A percentile compares a stretch with the other conserved stretches of the same genome.
phyloP scores from a whole-genome alignment of 139 green algal genomes.

The Deuterostichococcus epilithicus region DNA sequence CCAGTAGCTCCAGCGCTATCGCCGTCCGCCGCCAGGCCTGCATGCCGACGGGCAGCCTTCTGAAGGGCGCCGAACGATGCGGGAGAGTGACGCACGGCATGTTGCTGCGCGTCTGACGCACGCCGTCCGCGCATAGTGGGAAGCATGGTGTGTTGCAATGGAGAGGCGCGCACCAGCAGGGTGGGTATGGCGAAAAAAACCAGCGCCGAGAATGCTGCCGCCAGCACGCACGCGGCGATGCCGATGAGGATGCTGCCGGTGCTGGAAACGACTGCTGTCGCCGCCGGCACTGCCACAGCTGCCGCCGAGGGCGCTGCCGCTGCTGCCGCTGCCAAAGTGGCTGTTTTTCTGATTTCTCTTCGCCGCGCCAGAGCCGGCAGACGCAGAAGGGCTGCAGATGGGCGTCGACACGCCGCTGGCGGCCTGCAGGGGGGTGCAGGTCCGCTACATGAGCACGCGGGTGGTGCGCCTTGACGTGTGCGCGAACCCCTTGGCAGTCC shows the following conservation, averaged over 20 bases:
- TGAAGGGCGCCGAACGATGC: too few relatives aligned
- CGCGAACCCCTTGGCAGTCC: too few relatives aligned
- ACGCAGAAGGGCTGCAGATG: too few relatives aligned
- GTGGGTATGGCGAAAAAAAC: not conserved
- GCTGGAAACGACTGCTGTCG: not conserved
- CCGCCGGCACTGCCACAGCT: not conserved
- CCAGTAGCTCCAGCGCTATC: conserved; percentile 17
- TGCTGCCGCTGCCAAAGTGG: not conserved
- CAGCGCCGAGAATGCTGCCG: not conserved
- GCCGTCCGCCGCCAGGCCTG: conserved; percentile 25
- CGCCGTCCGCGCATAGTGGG: too few relatives aligned
- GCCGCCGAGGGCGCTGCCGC: not conserved
- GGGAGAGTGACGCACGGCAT: too few relatives aligned
- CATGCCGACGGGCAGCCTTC: not conserved
- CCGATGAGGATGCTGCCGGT: not conserved
- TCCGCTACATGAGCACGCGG: too few relatives aligned
- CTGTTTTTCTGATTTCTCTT: not conserved
- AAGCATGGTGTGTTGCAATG: too few relatives aligned
- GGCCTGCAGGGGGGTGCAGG: too few relatives aligned
- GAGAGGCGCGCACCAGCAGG: not conserved
- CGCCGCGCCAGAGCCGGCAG: too few relatives aligned
- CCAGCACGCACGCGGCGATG: not conserved
- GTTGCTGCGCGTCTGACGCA: too few relatives aligned
- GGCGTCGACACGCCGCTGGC: too few relatives aligned
- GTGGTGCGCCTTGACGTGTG: too few relatives aligned